Evolutionary conservation across 1,284 basidiomycete genomes (phyloP).

Genomic region (Ceratorhiza oryzae-sativae): DNA sequence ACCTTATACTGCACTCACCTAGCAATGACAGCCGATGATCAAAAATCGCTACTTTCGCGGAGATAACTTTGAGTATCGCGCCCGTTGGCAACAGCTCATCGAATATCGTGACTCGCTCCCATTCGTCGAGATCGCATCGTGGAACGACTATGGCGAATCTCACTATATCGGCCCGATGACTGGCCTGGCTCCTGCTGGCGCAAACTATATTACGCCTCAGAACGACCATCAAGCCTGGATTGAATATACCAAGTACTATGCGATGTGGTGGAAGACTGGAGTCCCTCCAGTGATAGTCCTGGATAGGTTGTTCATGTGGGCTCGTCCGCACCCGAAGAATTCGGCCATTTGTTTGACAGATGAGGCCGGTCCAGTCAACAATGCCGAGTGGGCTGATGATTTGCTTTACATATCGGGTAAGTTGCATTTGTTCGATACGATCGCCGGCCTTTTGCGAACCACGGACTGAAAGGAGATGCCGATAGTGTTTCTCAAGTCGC

Average conservation of each 20-base stretch:
- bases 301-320: constrained; percentile 53
- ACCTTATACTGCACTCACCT: background rate
- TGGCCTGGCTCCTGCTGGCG: background rate
- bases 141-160: constrained; percentile 44
- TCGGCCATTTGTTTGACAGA: constrained; percentile 43
- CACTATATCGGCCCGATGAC: constrained; percentile 37
- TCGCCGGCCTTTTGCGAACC: no score
- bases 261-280: constrained; percentile 39
- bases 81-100: constrained; percentile 53
- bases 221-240: background rate
- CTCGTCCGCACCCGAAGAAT: constrained; percentile 52
- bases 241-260: constrained; percentile 38
- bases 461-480: no score
- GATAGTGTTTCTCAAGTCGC: constrained; percentile 3
- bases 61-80: constrained; percentile 53
- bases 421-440: background rate
- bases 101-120: constrained; percentile 49
- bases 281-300: constrained; percentile 45
- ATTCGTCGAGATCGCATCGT: constrained; percentile 51
- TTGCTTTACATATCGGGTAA: constrained; percentile 9
- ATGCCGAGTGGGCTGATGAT: constrained; percentile 16
- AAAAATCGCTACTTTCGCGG: constrained; percentile 53
- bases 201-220: background rate
- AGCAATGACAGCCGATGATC: no score
- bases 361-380: constrained; percentile 1